Conservation (phyloP, 164 flowering plant species). For the Kingdonia uniflora region DNA sequence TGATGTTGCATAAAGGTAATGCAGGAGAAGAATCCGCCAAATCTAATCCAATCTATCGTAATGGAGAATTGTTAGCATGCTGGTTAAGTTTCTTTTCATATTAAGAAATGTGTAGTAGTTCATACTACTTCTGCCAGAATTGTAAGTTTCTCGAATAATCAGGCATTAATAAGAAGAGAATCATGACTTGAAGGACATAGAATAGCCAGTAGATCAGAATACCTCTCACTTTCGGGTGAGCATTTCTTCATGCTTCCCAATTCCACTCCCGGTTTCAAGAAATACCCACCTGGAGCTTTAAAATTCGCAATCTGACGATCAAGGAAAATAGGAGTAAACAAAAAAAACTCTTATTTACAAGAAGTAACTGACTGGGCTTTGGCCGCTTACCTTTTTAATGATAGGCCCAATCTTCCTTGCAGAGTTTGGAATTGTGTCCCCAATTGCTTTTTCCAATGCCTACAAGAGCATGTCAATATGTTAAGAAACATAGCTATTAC, state of each 20-base stretch:
- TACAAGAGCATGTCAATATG: constrained; percentile 16
- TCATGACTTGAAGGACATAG: too few species aligned
- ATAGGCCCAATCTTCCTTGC: constrained; percentile 56
- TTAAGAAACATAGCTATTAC: constrained; percentile 4
- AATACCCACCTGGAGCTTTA: constrained; percentile 77
- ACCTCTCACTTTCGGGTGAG: constrained; percentile 69
- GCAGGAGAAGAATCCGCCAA: too few species aligned
- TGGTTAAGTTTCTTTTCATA: too few species aligned
- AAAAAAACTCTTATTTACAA: background rate
- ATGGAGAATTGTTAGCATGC: too few species aligned
- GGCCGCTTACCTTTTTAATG: constrained; percentile 48
- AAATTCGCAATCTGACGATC: constrained; percentile 69
- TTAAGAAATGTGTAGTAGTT: too few species aligned
- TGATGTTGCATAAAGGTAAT: too few species aligned
- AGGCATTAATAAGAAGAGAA: too few species aligned
- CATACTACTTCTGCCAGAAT: too few species aligned
- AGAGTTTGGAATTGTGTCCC: constrained; percentile 53
- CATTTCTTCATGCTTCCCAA: constrained; percentile 52
- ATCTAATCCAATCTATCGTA: too few species aligned
- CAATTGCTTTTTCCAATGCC: constrained; percentile 81
- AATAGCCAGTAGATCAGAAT: background rate
- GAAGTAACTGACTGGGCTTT: constrained; percentile 3
- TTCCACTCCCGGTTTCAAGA: constrained; percentile 57
- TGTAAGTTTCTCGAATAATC: too few species aligned
- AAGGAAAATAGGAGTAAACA: constrained; percentile 19